phyloP scores from a whole-genome alignment of 306 rosid species.

The Fragaria ananassa region DNA sequence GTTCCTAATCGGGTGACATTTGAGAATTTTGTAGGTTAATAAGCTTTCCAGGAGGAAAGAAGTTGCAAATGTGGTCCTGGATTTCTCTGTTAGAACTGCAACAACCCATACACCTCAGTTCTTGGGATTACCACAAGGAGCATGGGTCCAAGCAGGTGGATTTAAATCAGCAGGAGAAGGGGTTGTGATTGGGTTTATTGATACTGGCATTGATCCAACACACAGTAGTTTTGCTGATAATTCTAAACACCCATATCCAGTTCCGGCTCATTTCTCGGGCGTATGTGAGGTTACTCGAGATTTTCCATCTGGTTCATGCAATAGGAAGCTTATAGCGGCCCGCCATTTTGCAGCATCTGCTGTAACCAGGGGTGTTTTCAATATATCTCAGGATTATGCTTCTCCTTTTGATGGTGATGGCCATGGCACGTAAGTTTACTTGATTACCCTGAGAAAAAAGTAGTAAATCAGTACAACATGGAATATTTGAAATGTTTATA shows the following conservation, averaged over 20 bases:
- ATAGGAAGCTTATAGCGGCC: constrained; percentile 94
- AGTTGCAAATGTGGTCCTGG: constrained; percentile 80
- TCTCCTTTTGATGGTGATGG: constrained; percentile 98
- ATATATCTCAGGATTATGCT: constrained; percentile 79
- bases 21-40: constrained; percentile 55
- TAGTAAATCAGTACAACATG: not conserved
- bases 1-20: not conserved
- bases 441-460: constrained; percentile 14
- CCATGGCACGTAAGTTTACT: constrained; percentile 93
- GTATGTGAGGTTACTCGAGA: constrained; percentile 91
- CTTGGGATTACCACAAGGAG: constrained; percentile 91
- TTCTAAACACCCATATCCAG: constrained; percentile 52
- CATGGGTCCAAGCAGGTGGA: constrained; percentile 87
- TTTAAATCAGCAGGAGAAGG: constrained; percentile 88
- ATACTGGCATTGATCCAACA: constrained; percentile 92
- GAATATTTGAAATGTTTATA: not conserved
- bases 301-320: constrained; percentile 98
- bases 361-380: constrained; percentile 90
- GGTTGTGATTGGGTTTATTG: constrained; percentile 79
- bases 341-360: constrained; percentile 99
- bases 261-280: constrained; percentile 85
- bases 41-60: constrained; percentile 75
- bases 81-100: constrained; percentile 91
- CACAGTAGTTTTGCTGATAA: constrained; percentile 79
- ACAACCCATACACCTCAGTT: constrained; percentile 93